Conservation (phyloP, 345 rosid species). For the Salix suchowensis region DNA sequence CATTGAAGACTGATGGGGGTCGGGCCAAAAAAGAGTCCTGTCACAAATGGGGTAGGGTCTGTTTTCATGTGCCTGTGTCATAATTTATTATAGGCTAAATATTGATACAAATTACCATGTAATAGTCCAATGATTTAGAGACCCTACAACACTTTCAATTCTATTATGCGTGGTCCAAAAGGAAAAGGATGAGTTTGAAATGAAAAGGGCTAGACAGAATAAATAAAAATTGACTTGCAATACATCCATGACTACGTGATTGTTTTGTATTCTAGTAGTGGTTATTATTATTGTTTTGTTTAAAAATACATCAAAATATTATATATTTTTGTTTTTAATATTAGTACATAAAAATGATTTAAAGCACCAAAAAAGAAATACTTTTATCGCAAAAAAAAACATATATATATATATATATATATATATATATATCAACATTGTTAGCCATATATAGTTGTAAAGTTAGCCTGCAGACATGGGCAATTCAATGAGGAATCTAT, state of each 20-base stretch:
- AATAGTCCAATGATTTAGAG: too few species aligned
- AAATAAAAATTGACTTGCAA: not conserved
- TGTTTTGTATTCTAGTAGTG: too few species aligned
- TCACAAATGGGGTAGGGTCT: not conserved
- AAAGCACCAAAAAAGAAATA: too few species aligned
- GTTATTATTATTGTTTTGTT: too few species aligned
- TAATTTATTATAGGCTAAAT: not conserved
- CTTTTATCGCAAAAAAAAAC: too few species aligned
- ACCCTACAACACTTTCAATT: not conserved
- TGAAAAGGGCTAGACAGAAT: not conserved
- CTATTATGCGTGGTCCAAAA: not conserved
- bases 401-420: too few species aligned
- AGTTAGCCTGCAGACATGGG: too few species aligned
- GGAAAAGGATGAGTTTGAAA: not conserved
- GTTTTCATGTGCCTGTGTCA: not conserved
- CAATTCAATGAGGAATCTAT: too few species aligned
- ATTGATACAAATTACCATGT: not conserved
- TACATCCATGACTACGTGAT: not conserved
- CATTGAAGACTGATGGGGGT: not conserved
- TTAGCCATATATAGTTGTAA: too few species aligned
- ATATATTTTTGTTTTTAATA: too few species aligned
- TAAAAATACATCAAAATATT: too few species aligned
- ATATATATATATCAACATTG: too few species aligned
- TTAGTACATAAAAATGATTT: not conserved
- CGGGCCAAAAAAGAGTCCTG: not conserved